These are phyloP conservation scores for Phytophthora pinifolia DNA, from an alignment of 352 stramenopile genomes.

Conservation along the genomic window DNA sequence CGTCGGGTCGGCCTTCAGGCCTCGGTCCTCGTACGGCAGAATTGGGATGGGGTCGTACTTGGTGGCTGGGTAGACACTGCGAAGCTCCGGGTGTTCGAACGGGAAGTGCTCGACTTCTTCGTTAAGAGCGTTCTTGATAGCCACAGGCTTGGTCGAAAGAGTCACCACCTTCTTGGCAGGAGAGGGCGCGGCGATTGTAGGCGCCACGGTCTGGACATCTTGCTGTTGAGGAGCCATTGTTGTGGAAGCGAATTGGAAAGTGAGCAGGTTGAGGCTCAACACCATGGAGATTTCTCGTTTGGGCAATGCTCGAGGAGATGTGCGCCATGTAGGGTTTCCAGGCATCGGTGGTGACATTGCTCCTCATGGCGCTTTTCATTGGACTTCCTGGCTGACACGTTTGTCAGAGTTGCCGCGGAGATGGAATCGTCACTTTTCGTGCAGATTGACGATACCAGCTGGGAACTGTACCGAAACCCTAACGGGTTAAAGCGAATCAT, in stretches of 20 bases:
- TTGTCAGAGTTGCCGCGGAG: slow-evolving; percentile 8
- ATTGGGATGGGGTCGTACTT: slow-evolving; percentile 18
- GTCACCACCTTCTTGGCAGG: slow-evolving; percentile 1
- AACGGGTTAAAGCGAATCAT: too few relatives aligned
- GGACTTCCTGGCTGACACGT: slow-evolving; percentile 7
- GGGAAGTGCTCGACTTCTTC: slow-evolving; percentile 19
- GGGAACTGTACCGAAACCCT: background rate
- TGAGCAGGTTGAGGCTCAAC: slow-evolving; percentile 3
- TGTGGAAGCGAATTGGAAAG: slow-evolving; percentile 23
- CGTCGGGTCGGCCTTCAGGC: slow-evolving; percentile 16
- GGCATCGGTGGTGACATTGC: slow-evolving; percentile 12
- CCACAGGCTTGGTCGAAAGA: slow-evolving; percentile 3
- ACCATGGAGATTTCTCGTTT: background rate
- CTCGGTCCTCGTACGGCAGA: slow-evolving; percentile 21
- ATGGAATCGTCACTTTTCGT: background rate
- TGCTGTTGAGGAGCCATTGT: slow-evolving; percentile 32
- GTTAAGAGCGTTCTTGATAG: slow-evolving; percentile 32
- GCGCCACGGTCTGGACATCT: slow-evolving; percentile 5
- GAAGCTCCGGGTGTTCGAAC: slow-evolving; percentile 18
- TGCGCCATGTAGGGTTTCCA: slow-evolving; percentile 21
- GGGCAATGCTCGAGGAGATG: background rate
- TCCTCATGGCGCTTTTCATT: slow-evolving; percentile 17
- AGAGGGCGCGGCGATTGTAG: too few relatives aligned
- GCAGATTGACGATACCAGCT: too few relatives aligned
- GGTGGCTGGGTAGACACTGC: slow-evolving; percentile 16